Conservation (phyloP, 805 yeast genomes). For the Teunomyces aglyptinius region DNA sequence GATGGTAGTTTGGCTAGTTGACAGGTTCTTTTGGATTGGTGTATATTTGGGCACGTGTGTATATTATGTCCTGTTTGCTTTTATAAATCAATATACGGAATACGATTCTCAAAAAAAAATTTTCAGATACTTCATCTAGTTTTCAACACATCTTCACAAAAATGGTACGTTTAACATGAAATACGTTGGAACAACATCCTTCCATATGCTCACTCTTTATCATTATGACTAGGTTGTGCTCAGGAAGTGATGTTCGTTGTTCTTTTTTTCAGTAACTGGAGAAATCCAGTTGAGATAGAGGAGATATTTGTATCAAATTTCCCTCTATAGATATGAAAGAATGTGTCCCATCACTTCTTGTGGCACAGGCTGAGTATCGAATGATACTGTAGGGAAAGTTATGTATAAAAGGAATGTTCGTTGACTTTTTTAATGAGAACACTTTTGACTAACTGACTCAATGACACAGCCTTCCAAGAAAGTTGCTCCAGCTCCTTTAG, state of each 20-base stretch:
- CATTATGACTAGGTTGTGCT: slow-evolving; percentile 11
- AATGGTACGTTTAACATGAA: slow-evolving; percentile 14
- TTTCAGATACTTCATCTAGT: neutral
- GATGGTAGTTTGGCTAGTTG: slow-evolving; percentile 1
- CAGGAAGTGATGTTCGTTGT: slow-evolving; percentile 15
- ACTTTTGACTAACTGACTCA: slow-evolving; percentile 16
- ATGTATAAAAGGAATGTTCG: slow-evolving; percentile 13
- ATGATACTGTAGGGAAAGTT: slow-evolving; percentile 22
- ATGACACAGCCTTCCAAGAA: slow-evolving; percentile 31
- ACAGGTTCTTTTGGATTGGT: too few relatives aligned
- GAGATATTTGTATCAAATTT: neutral
- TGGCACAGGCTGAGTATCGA: slow-evolving; percentile 25
- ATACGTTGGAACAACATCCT: slow-evolving; percentile 20
- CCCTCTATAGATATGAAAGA: slow-evolving; percentile 5
- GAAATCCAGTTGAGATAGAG: neutral
- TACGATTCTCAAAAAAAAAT: neutral
- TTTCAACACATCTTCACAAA: neutral
- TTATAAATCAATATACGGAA: too few relatives aligned
- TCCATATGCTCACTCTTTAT: slow-evolving; percentile 12
- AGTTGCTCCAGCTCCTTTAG: slow-evolving; percentile 49
- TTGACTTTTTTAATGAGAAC: slow-evolving; percentile 13
- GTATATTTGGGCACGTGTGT: neutral
- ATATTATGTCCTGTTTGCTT: neutral
- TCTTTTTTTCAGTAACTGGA: slow-evolving; percentile 5
- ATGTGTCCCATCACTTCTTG: slow-evolving; percentile 19